These are phyloP conservation scores for Podaxis carcinomalis DNA, from an alignment of 768 basidiomycete species.

Conservation along the genomic window DNA sequence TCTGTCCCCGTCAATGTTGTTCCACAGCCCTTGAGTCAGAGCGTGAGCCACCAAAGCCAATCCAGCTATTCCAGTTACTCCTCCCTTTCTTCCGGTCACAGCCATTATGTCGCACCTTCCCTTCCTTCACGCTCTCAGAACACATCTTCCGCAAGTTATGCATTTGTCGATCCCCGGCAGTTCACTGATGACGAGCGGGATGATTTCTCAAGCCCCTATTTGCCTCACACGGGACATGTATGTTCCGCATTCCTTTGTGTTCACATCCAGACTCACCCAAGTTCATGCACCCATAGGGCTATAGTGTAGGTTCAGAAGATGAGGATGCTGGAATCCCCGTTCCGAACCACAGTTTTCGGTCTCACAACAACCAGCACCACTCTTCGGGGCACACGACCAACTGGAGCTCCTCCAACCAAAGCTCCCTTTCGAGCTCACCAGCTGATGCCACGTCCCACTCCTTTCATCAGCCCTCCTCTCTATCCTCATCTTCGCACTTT, in stretches of 20 bases:
- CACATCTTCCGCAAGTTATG: slow-evolving; percentile 32
- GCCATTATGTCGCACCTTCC: slow-evolving; percentile 25
- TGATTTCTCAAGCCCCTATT: background rate
- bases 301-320: slow-evolving; percentile 3
- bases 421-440: slow-evolving; percentile 8
- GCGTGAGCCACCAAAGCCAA: slow-evolving; percentile 16
- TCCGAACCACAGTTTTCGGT: background rate
- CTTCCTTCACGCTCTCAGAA: slow-evolving; percentile 30
- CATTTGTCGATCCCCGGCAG: slow-evolving; percentile 36
- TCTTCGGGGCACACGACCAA: background rate
- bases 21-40: slow-evolving; percentile 14
- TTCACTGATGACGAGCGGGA: slow-evolving; percentile 8
- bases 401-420: background rate
- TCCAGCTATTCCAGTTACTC: slow-evolving; percentile 12
- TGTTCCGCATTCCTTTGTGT: background rate
- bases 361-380: background rate
- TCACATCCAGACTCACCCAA: background rate
- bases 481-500: slow-evolving; percentile 4
- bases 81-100: slow-evolving; percentile 13
- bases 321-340: slow-evolving; percentile 12
- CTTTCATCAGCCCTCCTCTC: slow-evolving; percentile 2
- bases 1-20: slow-evolving; percentile 9
- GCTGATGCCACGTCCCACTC: background rate
- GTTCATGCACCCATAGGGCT: background rate
- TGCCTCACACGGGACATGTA: background rate